Percentiles rank a stretch among this genome's conserved stretches.
phyloP scores from a whole-genome alignment of 805 yeast species.

The Lachancea sp. region DNA sequence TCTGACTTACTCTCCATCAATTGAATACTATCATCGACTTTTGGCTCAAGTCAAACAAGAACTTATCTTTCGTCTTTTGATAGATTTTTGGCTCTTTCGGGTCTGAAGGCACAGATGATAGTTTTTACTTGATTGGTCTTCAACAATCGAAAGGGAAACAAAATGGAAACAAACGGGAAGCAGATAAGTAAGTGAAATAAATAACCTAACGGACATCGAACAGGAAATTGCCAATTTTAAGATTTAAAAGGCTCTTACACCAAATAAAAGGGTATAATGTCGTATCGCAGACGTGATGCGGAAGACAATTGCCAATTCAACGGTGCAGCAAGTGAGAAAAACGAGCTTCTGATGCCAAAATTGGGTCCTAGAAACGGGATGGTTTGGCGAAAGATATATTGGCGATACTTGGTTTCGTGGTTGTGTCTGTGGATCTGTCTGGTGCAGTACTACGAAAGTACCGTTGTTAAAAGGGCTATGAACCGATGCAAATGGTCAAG shows the following conservation, averaged over 20 bases:
- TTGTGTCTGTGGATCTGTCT: slow-evolving; percentile 38
- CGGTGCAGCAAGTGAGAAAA: not conserved
- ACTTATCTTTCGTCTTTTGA: not conserved
- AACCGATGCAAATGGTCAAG: slow-evolving; percentile 51
- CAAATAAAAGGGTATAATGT: too few relatives aligned
- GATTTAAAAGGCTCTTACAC: too few relatives aligned
- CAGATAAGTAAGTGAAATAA: not conserved
- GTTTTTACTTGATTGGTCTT: too few relatives aligned
- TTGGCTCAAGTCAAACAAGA: not conserved
- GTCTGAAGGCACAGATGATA: too few relatives aligned
- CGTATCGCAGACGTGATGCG: slow-evolving; percentile 9
- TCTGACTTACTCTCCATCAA: slow-evolving; percentile 4
- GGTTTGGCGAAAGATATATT: slow-evolving; percentile 13
- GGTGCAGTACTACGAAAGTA: slow-evolving; percentile 50
- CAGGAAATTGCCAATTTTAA: not conserved
- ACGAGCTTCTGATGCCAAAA: slow-evolving; percentile 10
- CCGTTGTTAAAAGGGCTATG: slow-evolving; percentile 41
- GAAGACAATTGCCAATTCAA: slow-evolving; percentile 7
- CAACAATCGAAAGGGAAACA: not conserved
- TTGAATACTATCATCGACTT: not conserved
- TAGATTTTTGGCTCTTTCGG: not conserved
- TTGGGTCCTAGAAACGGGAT: not conserved
- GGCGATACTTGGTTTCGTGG: slow-evolving; percentile 24
- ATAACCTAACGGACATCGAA: not conserved
- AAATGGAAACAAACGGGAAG: not conserved